These are phyloP conservation scores for Eimeria zaria DNA, from an alignment of 169 alveolate genomes.

Conservation along the genomic window DNA sequence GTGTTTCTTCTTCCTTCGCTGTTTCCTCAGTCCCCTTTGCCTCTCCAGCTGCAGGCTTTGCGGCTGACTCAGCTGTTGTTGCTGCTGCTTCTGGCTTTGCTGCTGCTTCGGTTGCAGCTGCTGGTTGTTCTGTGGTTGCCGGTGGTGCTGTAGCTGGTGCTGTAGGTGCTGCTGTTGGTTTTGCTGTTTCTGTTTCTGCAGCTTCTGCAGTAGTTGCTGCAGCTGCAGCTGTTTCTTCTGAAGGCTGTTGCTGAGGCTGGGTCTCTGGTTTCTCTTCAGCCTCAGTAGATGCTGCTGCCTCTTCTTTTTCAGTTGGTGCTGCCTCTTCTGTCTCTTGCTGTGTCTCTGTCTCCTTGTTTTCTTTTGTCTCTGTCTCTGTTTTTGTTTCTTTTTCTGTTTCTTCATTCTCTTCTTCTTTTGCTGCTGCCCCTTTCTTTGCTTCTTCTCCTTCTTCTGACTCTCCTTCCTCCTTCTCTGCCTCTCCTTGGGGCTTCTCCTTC, in stretches of 20 bases:
- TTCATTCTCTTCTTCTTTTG: neutral
- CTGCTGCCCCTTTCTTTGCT: neutral
- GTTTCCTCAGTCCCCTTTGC: neutral
- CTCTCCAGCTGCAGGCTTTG: neutral
- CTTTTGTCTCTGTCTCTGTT: neutral
- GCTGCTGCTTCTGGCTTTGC: neutral
- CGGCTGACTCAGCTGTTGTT: neutral
- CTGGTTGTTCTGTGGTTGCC: neutral
- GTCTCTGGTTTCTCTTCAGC: neutral
- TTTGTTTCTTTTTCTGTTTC: neutral
- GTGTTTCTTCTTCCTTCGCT: neutral
- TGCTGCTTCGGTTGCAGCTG: neutral
- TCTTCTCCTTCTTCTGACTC: neutral
- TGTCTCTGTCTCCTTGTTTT: neutral
- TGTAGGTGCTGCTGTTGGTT: neutral
- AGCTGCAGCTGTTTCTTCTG: neutral
- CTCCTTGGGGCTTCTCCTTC: neutral
- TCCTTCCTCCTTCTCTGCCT: neutral
- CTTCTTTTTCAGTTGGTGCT: neutral
- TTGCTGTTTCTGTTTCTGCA: neutral
- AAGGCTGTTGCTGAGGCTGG: neutral
- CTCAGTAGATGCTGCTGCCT: neutral
- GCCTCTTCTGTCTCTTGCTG: neutral
- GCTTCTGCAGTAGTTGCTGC: neutral
- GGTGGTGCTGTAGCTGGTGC: neutral